Evolutionary conservation across 192 early-diverging fungal species (phyloP).

Genomic region (Helicostylum pulchrum): DNA sequence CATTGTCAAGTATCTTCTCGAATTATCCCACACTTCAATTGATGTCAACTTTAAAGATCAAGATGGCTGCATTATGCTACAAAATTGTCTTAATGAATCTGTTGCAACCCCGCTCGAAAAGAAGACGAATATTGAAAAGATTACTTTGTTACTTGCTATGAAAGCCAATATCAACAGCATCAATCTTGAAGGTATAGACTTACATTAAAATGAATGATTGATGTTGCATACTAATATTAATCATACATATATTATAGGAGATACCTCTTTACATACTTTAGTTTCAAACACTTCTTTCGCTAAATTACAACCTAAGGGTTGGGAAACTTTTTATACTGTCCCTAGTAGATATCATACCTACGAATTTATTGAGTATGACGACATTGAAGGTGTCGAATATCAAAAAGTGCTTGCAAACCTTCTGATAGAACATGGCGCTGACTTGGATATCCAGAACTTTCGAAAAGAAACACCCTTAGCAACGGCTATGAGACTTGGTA

Average conservation of each 20-base stretch:
- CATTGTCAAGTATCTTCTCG: slow-evolving; percentile 40
- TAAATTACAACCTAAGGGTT: background rate
- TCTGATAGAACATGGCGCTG: slow-evolving; percentile 19
- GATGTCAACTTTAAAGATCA: slow-evolving; percentile 49
- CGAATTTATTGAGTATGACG: slow-evolving; percentile 11
- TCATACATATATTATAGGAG: slow-evolving; percentile 1
- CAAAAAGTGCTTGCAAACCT: slow-evolving; percentile 14
- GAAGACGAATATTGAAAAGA: slow-evolving; percentile 21
- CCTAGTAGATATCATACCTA: background rate
- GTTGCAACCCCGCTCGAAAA: slow-evolving; percentile 29
- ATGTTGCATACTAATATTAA: background rate
- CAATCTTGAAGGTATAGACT: slow-evolving; percentile 35
- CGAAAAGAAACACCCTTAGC: slow-evolving; percentile 34
- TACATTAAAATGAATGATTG: background rate
- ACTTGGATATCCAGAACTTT: slow-evolving; percentile 13
- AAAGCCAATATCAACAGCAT: slow-evolving; percentile 40
- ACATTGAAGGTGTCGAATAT: slow-evolving; percentile 4
- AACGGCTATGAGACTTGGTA: slow-evolving; percentile 8
- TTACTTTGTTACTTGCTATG: slow-evolving; percentile 20
- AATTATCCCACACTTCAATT: slow-evolving; percentile 16
- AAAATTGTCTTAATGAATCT: slow-evolving; percentile 23
- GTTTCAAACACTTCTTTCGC: background rate
- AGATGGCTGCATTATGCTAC: slow-evolving; percentile 47
- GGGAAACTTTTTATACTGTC: background rate
- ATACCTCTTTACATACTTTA: slow-evolving; percentile 19